These are phyloP conservation scores for Linnemannia hyalina DNA, from an alignment of 192 early-diverging fungal species.

Conservation along the genomic window DNA sequence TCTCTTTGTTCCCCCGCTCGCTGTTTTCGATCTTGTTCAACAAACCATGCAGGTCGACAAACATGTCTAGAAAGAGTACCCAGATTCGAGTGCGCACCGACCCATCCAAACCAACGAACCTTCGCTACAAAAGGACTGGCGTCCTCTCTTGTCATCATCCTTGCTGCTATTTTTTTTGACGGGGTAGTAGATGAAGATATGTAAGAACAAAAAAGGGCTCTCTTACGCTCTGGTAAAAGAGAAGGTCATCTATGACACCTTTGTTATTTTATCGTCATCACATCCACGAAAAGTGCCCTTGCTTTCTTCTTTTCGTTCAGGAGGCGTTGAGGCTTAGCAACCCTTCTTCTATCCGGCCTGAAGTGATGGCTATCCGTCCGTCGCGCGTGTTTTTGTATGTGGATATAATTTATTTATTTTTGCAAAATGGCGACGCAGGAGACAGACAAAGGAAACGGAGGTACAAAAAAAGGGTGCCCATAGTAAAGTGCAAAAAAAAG, in stretches of 20 bases:
- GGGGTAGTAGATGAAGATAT: background rate
- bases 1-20: too few relatives aligned
- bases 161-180: background rate
- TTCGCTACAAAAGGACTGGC: background rate
- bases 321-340: background rate
- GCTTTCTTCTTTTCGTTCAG: background rate
- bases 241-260: background rate
- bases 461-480: background rate
- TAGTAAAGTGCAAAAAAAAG: background rate
- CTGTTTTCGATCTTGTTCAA: background rate
- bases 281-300: background rate
- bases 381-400: background rate
- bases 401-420: background rate
- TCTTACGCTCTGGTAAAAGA: background rate
- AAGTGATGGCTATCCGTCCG: background rate
- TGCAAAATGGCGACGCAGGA: background rate
- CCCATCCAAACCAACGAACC: background rate
- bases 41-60: background rate
- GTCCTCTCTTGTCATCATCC: background rate
- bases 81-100: background rate
- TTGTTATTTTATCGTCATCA: background rate
- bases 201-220: background rate
- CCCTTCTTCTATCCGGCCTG: background rate
- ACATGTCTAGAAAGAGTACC: background rate
- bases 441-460: background rate